phyloP scores from a whole-genome alignment of 2,329 filamentous ascomycete species.

The Aschersonia sp. region DNA sequence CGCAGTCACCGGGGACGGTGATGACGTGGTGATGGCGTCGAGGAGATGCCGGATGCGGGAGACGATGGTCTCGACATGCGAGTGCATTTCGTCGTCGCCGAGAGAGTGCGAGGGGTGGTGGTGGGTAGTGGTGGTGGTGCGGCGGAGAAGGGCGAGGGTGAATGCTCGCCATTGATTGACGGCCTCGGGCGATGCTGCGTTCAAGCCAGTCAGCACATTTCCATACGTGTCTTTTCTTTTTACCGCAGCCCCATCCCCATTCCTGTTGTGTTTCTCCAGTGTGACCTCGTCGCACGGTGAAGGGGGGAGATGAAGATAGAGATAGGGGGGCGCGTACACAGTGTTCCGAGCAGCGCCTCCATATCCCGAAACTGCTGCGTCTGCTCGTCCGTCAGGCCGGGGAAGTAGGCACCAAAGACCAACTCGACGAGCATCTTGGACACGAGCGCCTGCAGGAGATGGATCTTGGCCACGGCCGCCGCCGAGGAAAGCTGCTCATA shows the following conservation, averaged over 20 bases:
- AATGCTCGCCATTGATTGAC: conserved; percentile 53
- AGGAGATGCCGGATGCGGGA: conserved; percentile 33
- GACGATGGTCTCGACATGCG: conserved; percentile 27
- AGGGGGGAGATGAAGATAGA: background rate
- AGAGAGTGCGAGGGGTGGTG: conserved; percentile 13
- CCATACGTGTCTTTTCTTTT: background rate
- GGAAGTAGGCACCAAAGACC: conserved; percentile 49
- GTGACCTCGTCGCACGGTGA: background rate
- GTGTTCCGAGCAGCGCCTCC: conserved; percentile 25
- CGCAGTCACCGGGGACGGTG: no score
- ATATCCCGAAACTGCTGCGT: conserved; percentile 32
- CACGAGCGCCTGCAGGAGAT: conserved; percentile 48
- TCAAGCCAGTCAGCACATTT: conserved; percentile 1
- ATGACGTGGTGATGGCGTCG: conserved; percentile 28
- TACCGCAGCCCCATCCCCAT: background rate
- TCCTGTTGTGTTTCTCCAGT: background rate
- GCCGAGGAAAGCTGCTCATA: conserved; percentile 39
- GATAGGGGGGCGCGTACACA: background rate
- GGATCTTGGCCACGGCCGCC: conserved; percentile 40
- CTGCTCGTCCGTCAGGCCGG: conserved; percentile 43
- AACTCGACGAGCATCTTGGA: conserved; percentile 44
- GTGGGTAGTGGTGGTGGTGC: conserved; percentile 31
- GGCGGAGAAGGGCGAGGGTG: conserved; percentile 45
- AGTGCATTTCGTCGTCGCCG: conserved; percentile 25
- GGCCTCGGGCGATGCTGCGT: conserved; percentile 29